Evolutionary conservation across 2,329 filamentous ascomycete species (phyloP), one percentile per base, ranked within the genome.

Genomic region (Cladosporium sp.): DNA sequence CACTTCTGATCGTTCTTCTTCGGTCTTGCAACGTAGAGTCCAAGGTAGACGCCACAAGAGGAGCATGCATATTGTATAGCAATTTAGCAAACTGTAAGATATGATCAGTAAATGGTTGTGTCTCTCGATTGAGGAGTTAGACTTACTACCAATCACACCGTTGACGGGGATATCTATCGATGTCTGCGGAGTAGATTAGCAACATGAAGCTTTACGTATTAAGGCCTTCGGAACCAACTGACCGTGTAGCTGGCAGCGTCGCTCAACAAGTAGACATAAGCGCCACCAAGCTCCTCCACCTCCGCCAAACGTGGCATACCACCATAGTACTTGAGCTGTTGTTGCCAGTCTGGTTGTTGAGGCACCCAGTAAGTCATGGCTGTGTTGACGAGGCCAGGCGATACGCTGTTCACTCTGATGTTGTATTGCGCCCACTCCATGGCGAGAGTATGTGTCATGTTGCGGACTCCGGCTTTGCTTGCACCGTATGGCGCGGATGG

Each of bases 381-480:
- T 6, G 78, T 80, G 40, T 77, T 70, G 28, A 79, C 76, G 0
- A 76, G 73, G 0, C 86, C 87, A 0, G 85, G 84, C 55, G 72
- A 75, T 1, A 89, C 82, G 0, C 80, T 68, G 67, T 89, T 89
- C 25, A 88, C 85, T 1, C 87, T 74, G 9, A 88, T 72, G 0
- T 49, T 49, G 34, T 56, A 56, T 34, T 87, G 87, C 60, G 78
- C 79, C 58, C 89, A 67, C 64, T 89, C 86, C 37, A 88, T 66
- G 1, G 86, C 86, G 28, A 89, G 72, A 1, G 76, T 79, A 1
- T 82, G 75, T 1, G 78, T 76, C 68, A 88, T 76, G 3, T 80
- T 78, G 51, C 84, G 75, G 5, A 83, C 63, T 0, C 79, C 84
- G 0, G 80, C 77, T 0, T 56, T 56, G 54, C 54, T 56, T 6